A percentile compares a stretch with the other conserved stretches of the same genome.
These are phyloP conservation scores for Phytophthora nicotianae DNA, from an alignment of 352 stramenopile genomes.

Conservation along the genomic window DNA sequence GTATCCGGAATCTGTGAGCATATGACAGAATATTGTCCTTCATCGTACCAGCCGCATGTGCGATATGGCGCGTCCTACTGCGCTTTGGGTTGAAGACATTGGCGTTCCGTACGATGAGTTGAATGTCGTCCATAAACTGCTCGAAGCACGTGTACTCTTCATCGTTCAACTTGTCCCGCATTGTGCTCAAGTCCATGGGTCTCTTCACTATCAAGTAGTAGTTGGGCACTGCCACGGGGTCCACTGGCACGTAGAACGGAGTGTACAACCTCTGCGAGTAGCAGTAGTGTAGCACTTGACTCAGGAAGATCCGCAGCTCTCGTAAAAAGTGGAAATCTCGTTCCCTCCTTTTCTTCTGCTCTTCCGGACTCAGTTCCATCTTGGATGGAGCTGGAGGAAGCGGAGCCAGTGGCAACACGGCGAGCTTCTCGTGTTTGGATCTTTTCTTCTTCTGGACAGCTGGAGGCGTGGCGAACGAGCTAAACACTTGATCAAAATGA, in stretches of 20 bases:
- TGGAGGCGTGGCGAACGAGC: conserved; percentile 57
- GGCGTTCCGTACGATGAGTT: conserved; percentile 89
- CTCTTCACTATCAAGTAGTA: conserved; percentile 90
- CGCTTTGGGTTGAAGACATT: conserved; percentile 90
- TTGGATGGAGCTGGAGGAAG: conserved; percentile 36
- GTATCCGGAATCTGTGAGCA: conserved; percentile 85
- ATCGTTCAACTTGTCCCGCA: conserved; percentile 90
- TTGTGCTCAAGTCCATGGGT: conserved; percentile 90
- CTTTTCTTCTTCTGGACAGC: conserved; percentile 18
- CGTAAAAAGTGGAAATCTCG: conserved; percentile 84
- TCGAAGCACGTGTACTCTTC: conserved; percentile 90
- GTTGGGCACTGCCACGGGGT: conserved; percentile 79
- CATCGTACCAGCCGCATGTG: conserved; percentile 84
- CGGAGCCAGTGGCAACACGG: conserved; percentile 67
- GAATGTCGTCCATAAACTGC: conserved; percentile 87
- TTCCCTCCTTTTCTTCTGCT: conserved; percentile 58
- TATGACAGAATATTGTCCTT: conserved; percentile 91
- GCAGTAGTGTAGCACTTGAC: conserved; percentile 85
- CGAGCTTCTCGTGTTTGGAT: conserved; percentile 39
- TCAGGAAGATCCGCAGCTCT: conserved; percentile 89
- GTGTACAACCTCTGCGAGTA: conserved; percentile 67
- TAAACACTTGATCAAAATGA: conserved; percentile 75
- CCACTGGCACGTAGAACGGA: conserved; percentile 77
- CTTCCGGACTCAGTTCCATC: conserved; percentile 39
- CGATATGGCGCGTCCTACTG: conserved; percentile 75